Conservation (phyloP, 2,329 filamentous ascomycete species). For the Phoma sp. region DNA sequence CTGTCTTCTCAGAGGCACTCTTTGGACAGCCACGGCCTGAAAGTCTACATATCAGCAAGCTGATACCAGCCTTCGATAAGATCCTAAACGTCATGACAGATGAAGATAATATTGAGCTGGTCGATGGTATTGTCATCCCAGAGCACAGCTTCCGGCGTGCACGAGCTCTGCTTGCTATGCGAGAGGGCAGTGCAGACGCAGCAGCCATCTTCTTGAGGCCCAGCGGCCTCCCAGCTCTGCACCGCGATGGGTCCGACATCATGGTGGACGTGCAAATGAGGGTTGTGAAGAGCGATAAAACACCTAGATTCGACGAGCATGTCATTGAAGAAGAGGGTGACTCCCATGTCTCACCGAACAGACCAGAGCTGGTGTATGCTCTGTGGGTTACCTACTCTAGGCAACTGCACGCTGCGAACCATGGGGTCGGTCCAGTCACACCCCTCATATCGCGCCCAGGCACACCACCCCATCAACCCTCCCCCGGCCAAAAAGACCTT, state of each 20-base stretch:
- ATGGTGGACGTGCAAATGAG: conserved; percentile 97
- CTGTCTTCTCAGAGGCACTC: conserved; percentile 88
- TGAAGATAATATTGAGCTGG: conserved; percentile 81
- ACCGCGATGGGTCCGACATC: conserved; percentile 89
- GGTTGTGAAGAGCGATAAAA: conserved; percentile 84
- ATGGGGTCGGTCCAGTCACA: conserved; percentile 68
- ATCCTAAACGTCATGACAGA: conserved; percentile 82
- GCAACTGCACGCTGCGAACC: conserved; percentile 80
- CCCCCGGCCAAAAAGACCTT: conserved; percentile 70
- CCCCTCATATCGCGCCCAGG: conserved; percentile 68
- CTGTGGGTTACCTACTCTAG: conserved; percentile 97
- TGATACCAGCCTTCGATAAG: conserved; percentile 88
- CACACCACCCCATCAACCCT: conserved; percentile 80
- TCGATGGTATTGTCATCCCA: conserved; percentile 95
- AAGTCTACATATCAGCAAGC: conserved; percentile 76
- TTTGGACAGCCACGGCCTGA: conserved; percentile 89
- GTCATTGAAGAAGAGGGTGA: conserved; percentile 67
- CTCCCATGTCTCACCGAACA: conserved; percentile 57
- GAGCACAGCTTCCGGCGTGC: conserved; percentile 95
- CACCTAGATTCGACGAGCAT: conserved; percentile 60
- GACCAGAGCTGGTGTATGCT: conserved; percentile 82
- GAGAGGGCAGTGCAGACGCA: conserved; percentile 79
- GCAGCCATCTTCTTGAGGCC: conserved; percentile 82
- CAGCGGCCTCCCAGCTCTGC: conserved; percentile 82
- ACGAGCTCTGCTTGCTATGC: conserved; percentile 80